Evolutionary conservation across 345 rosid genomes (phyloP), one percentile per base, ranked within the genome.

Genomic region (Hypericum androsaemum): DNA sequence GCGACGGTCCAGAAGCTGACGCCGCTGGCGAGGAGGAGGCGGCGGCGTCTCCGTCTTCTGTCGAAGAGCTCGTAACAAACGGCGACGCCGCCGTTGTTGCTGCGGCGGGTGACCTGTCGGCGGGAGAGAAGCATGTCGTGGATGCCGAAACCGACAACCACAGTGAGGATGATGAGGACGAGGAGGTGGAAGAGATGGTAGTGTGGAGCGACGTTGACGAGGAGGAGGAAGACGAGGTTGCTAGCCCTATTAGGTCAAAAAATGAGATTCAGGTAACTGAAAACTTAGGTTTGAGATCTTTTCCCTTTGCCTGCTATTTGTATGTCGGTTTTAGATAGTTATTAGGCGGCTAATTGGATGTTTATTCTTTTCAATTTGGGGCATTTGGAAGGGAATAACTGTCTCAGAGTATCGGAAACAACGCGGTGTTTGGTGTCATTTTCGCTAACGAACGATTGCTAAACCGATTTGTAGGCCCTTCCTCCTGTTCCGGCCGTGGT

Each of bases 401-500:
- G 32, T 4, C 22, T 13, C 10, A 5, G 9, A 8, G 7, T 8
- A 5, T 13, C 50, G 8, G 17, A 15, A 5, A 11, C 12, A 6
- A 45, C 6, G 12, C 5, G 48, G 3, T 45, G 16, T 15, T 45
- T 45, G 12, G n/a, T 12, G 48, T 45, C 6, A n/a, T 14, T 46
- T 9, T 46, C 15, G 8, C 10, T 53, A 7, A 65, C 12, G 8
- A 39, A 13, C 5, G 15, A n/a, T 10, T 12, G 10, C 10, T 13
- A 10, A 44, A 9, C 32, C 4, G 53, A 52, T 49, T 45, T 62
- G 65, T 71, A 89, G 97, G 73, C 46, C 43, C 94, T 92, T 37
- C 95, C 99, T 48, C 85, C 70, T 51, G 99, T 92, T 59, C 94
- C 87, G 47, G 66, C 77, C 43, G 83, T 92, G 43, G 66, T 78